Evolutionary conservation across 169 alveolate species (phyloP).

Genomic region (Perkinsus chesapeaki): DNA sequence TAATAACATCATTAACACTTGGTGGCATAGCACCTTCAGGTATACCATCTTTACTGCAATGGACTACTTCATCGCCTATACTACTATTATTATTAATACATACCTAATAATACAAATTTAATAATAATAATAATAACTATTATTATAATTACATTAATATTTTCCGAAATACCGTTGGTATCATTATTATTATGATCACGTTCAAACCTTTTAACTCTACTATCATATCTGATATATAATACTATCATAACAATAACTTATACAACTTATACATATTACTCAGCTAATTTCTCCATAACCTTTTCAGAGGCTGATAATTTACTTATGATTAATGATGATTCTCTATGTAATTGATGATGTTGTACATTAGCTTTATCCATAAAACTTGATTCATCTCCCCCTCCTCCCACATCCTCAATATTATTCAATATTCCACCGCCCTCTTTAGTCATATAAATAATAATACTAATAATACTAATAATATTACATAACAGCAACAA

Average conservation of each 20-base stretch:
- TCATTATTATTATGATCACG: neutral
- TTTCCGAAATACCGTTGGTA: neutral
- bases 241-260: neutral
- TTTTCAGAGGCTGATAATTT: neutral
- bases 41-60: neutral
- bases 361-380: neutral
- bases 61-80: too few species aligned
- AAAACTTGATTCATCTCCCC: neutral
- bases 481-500: neutral
- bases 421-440: too few species aligned
- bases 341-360: neutral
- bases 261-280: neutral
- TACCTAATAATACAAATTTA: too few species aligned
- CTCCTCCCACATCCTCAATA: too few species aligned
- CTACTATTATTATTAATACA: too few species aligned
- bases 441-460: too few species aligned
- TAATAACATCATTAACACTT: neutral
- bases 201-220: neutral
- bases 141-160: neutral
- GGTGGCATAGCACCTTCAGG: neutral
- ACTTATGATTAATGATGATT: neutral
- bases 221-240: neutral
- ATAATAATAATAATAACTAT: too few species aligned
- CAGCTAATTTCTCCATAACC: neutral
- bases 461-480: neutral